These are phyloP conservation scores for Erythrophleum ivorense DNA, from an alignment of 331 rosid genomes.

Conservation along the genomic window DNA sequence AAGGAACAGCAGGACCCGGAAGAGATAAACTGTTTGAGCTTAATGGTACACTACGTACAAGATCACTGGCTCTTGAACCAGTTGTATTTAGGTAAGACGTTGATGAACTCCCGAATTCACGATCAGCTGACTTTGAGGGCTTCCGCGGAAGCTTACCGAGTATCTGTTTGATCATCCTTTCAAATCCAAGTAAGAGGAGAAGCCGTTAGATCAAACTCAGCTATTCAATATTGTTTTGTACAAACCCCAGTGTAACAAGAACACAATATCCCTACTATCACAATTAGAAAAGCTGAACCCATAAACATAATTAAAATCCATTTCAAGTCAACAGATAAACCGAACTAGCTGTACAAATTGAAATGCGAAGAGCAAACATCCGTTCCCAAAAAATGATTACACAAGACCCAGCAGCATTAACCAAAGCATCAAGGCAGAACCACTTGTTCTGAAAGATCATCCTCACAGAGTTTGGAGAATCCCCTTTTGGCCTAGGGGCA, in stretches of 20 bases:
- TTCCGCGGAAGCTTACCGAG: constrained; percentile 70
- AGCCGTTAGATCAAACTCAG: constrained; percentile 33
- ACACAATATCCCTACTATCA: constrained; percentile 25
- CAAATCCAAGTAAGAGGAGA: constrained; percentile 38
- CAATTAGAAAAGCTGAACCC: constrained; percentile 31
- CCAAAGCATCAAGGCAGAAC: constrained; percentile 35
- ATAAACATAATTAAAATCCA: constrained; percentile 34
- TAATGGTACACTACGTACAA: constrained; percentile 35
- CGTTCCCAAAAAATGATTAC: constrained; percentile 42
- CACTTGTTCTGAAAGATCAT: constrained; percentile 34
- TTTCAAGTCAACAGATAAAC: constrained; percentile 34
- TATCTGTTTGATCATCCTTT: constrained; percentile 56
- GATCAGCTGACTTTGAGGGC: constrained; percentile 70
- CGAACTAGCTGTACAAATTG: constrained; percentile 13
- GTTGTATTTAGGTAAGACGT: constrained; percentile 36
- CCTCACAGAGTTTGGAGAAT: constrained; percentile 18
- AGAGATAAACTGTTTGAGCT: constrained; percentile 35
- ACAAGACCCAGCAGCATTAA: constrained; percentile 42
- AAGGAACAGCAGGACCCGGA: constrained; percentile 35
- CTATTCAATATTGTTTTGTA: constrained; percentile 21
- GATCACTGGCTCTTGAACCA: constrained; percentile 47
- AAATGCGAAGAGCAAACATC: constrained; percentile 34
- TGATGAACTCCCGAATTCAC: constrained; percentile 63
- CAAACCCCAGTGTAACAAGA: constrained; percentile 21
- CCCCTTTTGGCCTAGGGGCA: background rate